Conservation (phyloP, 1,284 basidiomycete species). For the Moesziomyces antarcticus region DNA sequence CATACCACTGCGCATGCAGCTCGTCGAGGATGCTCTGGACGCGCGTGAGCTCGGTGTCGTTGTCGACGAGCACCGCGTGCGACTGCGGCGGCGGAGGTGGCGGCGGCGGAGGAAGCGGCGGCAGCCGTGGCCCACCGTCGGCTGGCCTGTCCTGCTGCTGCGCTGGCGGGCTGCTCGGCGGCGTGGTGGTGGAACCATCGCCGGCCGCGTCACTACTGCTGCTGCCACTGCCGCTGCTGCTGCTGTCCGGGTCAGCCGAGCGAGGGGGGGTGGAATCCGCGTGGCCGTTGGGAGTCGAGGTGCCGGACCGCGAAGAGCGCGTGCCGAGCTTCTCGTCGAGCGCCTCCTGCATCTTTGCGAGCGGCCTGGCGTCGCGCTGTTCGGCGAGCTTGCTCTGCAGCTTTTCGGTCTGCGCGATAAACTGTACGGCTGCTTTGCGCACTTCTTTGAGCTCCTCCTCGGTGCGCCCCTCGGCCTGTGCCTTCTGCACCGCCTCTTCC, state of each 20-base stretch:
- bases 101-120: slow-evolving; percentile 19
- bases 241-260: slow-evolving; percentile 1
- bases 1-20: slow-evolving; percentile 81
- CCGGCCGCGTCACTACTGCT: slow-evolving; percentile 43
- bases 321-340: slow-evolving; percentile 73
- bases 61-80: slow-evolving; percentile 84
- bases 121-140: slow-evolving; percentile 4
- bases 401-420: slow-evolving; percentile 37
- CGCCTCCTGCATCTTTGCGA: slow-evolving; percentile 85
- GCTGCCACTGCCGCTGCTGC: slow-evolving; percentile 11
- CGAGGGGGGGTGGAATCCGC: not conserved
- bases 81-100: slow-evolving; percentile 32
- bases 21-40: slow-evolving; percentile 80
- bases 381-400: slow-evolving; percentile 74
- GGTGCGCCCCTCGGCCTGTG: slow-evolving; percentile 15
- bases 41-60: slow-evolving; percentile 85
- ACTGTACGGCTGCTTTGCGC: slow-evolving; percentile 26
- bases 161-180: not conserved
- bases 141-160: slow-evolving; percentile 3
- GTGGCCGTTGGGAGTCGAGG: slow-evolving; percentile 22
- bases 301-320: slow-evolving; percentile 32
- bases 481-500: slow-evolving; percentile 19
- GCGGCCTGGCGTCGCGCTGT: slow-evolving; percentile 83
- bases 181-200: not conserved
- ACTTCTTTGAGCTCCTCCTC: slow-evolving; percentile 24